phyloP scores from a whole-genome alignment of 2,329 filamentous ascomycete species.

The Fusarium sp. region DNA sequence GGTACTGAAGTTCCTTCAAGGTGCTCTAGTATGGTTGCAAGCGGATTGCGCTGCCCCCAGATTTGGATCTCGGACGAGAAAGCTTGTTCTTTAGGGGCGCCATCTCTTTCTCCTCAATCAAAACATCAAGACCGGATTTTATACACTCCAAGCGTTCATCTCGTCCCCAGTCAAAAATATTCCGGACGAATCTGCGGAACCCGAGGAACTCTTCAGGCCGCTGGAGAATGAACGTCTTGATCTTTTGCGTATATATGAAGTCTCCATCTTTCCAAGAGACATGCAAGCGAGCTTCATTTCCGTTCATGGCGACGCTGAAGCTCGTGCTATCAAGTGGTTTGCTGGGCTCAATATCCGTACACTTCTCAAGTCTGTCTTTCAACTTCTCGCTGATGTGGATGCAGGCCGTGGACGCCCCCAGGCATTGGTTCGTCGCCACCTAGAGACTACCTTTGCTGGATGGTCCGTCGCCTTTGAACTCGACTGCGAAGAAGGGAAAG shows the following conservation, averaged over 20 bases:
- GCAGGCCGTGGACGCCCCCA: constrained; percentile 45
- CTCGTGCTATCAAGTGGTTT: constrained; percentile 33
- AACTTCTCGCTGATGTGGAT: constrained; percentile 41
- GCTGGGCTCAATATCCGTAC: neutral
- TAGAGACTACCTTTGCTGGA: constrained; percentile 16
- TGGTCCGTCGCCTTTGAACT: constrained; percentile 15
- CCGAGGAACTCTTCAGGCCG: constrained; percentile 41
- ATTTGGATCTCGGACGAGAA: neutral
- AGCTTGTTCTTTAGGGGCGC: neutral
- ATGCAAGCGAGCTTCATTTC: constrained; percentile 46
- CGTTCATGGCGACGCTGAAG: constrained; percentile 46
- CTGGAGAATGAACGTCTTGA: constrained; percentile 45
- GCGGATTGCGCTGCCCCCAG: neutral
- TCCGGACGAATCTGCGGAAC: constrained; percentile 47
- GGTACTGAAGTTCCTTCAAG: accelerated
- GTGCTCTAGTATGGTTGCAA: neutral
- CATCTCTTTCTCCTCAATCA: neutral
- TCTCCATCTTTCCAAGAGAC: constrained; percentile 45
- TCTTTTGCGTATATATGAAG: neutral
- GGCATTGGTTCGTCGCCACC: constrained; percentile 51
- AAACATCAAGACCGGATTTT: constrained; percentile 10
- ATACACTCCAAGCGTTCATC: constrained; percentile 43
- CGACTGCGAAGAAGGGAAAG: neutral
- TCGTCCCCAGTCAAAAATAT: constrained; percentile 51
- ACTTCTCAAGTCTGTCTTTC: neutral